Percentiles rank a stretch among this genome's conserved stretches.
Evolutionary conservation across 2,329 filamentous ascomycete species (phyloP).

Genomic region (Exophiala calicioides): DNA sequence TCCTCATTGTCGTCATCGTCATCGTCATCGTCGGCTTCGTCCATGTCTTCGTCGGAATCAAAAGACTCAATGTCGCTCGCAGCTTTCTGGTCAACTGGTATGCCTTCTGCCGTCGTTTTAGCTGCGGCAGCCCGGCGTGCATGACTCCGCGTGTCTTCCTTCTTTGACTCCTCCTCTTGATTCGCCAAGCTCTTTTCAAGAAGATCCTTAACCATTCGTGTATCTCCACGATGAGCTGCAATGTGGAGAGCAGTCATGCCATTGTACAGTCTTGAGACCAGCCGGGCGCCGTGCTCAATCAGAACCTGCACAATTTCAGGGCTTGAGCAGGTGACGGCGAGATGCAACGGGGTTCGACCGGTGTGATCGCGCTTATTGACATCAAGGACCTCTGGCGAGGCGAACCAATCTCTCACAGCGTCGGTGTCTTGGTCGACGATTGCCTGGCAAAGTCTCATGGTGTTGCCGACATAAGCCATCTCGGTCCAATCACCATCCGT

Average conservation of each 20-base stretch:
- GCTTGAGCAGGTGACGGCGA: slow-evolving; percentile 70
- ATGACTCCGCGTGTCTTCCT: slow-evolving; percentile 31
- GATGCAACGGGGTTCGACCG: slow-evolving; percentile 74
- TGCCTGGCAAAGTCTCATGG: slow-evolving; percentile 73
- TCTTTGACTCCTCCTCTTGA: slow-evolving; percentile 61
- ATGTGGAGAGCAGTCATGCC: slow-evolving; percentile 81
- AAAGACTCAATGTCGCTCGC: slow-evolving; percentile 37
- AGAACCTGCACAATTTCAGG: slow-evolving; percentile 70
- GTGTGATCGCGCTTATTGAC: slow-evolving; percentile 75
- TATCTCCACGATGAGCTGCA: slow-evolving; percentile 68
- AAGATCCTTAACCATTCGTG: slow-evolving; percentile 69
- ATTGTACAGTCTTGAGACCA: slow-evolving; percentile 74
- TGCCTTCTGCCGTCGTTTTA: slow-evolving; percentile 3
- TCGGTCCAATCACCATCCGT: slow-evolving; percentile 85
- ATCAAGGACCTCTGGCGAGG: slow-evolving; percentile 65
- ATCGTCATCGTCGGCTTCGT: slow-evolving; percentile 43
- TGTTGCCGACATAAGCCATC: slow-evolving; percentile 86
- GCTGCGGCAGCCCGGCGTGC: slow-evolving; percentile 23
- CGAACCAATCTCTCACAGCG: slow-evolving; percentile 68
- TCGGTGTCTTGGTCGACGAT: slow-evolving; percentile 75
- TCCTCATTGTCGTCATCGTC: slow-evolving; percentile 53
- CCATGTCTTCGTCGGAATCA: slow-evolving; percentile 38
- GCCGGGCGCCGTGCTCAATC: slow-evolving; percentile 69
- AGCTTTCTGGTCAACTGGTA: slow-evolving; percentile 23
- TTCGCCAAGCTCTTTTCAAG: slow-evolving; percentile 74